phyloP scores from a whole-genome alignment of 176 grass and related monocot genomes.

The Aegilops tauschii region DNA sequence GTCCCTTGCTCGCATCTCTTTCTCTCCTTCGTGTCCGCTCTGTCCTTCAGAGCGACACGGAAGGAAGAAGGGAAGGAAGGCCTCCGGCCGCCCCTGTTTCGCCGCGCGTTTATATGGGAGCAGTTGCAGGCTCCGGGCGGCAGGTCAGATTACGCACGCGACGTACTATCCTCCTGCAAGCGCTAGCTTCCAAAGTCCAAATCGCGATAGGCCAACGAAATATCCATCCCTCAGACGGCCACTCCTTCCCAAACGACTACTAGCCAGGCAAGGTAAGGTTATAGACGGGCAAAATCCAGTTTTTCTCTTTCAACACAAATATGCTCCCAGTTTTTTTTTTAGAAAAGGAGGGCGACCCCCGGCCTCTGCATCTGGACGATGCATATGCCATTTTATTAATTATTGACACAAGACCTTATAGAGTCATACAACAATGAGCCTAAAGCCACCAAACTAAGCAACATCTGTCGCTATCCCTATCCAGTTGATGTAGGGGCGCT shows the following conservation, averaged over 20 bases:
- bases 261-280: too few species aligned
- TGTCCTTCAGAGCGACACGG: background rate
- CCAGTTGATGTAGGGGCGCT: too few species aligned
- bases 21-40: background rate
- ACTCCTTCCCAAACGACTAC: background rate
- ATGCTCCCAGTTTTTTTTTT: too few species aligned
- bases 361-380: too few species aligned
- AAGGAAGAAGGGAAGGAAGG: background rate
- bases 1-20: background rate
- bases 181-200: background rate
- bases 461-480: too few species aligned
- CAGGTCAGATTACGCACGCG: background rate
- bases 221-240: background rate
- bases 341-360: too few species aligned
- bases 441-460: too few species aligned
- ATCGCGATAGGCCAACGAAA: background rate
- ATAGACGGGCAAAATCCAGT: too few species aligned
- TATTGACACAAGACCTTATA: too few species aligned
- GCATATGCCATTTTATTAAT: too few species aligned
- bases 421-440: too few species aligned
- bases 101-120: conserved; percentile 28
- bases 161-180: background rate
- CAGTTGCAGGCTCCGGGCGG: background rate
- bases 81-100: background rate
- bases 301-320: too few species aligned